A percentile compares a stretch with the other conserved stretches of the same genome.
phyloP scores from a whole-genome alignment of 2,329 filamentous ascomycete genomes.

The Trichophyton verrucosum region DNA sequence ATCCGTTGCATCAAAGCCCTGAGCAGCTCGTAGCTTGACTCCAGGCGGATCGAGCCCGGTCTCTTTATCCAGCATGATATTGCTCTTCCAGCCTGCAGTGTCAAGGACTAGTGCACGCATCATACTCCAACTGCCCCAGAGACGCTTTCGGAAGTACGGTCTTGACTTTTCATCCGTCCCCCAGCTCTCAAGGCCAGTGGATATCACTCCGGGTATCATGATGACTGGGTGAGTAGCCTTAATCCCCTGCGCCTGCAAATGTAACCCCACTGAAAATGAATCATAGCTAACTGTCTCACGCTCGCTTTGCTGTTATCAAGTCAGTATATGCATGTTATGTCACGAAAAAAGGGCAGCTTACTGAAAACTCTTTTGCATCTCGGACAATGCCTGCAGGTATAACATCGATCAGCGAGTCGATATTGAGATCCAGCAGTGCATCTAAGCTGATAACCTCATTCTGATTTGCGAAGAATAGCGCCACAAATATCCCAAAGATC shows the following conservation, averaged over 20 bases:
- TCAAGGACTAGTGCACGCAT: constrained; percentile 89
- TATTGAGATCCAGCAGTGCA: constrained; percentile 54
- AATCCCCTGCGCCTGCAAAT: constrained; percentile 69
- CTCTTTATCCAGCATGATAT: constrained; percentile 89
- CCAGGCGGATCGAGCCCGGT: constrained; percentile 84
- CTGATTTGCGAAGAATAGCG: constrained; percentile 77
- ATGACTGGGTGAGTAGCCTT: constrained; percentile 76
- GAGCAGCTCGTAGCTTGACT: constrained; percentile 81
- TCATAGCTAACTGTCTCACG: constrained; percentile 83
- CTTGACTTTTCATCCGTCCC: constrained; percentile 73
- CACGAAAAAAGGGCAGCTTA: constrained; percentile 31
- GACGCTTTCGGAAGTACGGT: constrained; percentile 81
- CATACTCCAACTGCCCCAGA: constrained; percentile 99
- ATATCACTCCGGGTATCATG: constrained; percentile 97
- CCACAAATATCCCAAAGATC: constrained; percentile 77
- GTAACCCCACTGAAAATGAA: constrained; percentile 79
- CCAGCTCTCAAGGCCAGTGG: constrained; percentile 93
- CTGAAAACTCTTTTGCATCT: constrained; percentile 75
- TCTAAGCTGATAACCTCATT: constrained; percentile 85
- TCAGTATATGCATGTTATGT: constrained; percentile 16
- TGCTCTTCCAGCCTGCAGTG: constrained; percentile 86
- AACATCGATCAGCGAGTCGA: constrained; percentile 77
- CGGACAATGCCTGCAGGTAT: constrained; percentile 73
- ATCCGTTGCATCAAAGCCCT: constrained; percentile 94
- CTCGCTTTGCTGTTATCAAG: constrained; percentile 53